Conservation (phyloP, 2,329 filamentous ascomycete genomes). For the Periglandula ipomoeae region DNA sequence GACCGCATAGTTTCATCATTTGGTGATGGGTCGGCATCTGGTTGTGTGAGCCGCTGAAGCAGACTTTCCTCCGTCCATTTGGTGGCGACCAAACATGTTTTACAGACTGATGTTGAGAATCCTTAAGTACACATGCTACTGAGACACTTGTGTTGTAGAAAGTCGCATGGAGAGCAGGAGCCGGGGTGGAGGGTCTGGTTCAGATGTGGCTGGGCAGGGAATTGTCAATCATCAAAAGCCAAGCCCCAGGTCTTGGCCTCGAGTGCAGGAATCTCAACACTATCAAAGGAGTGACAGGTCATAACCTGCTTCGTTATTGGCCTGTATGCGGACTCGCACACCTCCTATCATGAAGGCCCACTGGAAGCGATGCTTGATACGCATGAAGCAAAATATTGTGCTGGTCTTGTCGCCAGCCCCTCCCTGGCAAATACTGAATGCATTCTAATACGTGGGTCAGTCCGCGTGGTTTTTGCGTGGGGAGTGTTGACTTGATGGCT, state of each 20-base stretch:
- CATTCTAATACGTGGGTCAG: conserved; percentile 3
- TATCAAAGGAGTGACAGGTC: neutral
- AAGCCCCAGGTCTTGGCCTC: neutral
- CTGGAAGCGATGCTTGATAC: neutral
- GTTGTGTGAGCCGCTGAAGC: too few species aligned
- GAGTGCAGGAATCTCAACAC: neutral
- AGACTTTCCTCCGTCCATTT: too few species aligned
- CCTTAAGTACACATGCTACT: neutral
- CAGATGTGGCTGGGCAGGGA: neutral
- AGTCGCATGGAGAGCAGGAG: neutral
- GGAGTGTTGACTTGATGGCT: conserved; percentile 3
- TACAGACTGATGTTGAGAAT: neutral
- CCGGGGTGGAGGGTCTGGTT: neutral
- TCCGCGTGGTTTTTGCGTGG: conserved; percentile 4
- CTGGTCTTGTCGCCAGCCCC: neutral
- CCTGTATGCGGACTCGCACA: neutral
- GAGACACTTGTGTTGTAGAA: too few species aligned
- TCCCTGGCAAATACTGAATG: neutral
- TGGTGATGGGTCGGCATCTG: too few species aligned
- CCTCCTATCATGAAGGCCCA: neutral
- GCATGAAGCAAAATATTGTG: neutral
- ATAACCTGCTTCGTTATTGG: neutral
- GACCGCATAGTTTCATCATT: too few species aligned
- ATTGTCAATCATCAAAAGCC: neutral
- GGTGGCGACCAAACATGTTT: neutral